phyloP scores from a whole-genome alignment of 352 stramenopile genomes.

The Pythium brachiatum region DNA sequence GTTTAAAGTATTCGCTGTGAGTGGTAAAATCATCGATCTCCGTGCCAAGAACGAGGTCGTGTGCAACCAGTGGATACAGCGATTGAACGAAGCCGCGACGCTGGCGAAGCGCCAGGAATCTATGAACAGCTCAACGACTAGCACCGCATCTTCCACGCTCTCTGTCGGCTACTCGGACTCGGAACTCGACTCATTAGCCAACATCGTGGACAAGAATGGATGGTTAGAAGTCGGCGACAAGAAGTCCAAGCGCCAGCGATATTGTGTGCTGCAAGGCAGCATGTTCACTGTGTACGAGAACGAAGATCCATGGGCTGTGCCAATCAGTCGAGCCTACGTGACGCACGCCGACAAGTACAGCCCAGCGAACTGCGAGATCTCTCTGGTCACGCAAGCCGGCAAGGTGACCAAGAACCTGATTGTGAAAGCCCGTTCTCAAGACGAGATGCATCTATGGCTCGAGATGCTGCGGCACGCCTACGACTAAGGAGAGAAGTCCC shows the following conservation, averaged over 20 bases:
- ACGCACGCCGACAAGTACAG: constrained; percentile 65
- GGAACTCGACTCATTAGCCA: constrained; percentile 63
- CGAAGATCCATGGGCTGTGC: constrained; percentile 77
- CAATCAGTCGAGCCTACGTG: constrained; percentile 73
- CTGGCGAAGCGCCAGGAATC: constrained; percentile 77
- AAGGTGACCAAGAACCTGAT: constrained; percentile 73
- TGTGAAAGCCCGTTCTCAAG: constrained; percentile 58
- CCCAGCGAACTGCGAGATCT: constrained; percentile 56
- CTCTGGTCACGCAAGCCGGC: constrained; percentile 56
- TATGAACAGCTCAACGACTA: constrained; percentile 68
- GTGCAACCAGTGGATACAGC: constrained; percentile 73
- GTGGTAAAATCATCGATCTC: constrained; percentile 81
- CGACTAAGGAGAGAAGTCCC: constrained; percentile 33
- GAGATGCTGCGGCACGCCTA: constrained; percentile 54
- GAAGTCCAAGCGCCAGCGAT: constrained; percentile 69
- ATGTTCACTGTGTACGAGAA: constrained; percentile 86
- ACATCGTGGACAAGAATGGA: constrained; percentile 77
- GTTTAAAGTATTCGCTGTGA: constrained; percentile 82
- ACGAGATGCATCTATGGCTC: constrained; percentile 79
- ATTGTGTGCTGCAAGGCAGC: constrained; percentile 73
- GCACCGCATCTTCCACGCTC: constrained; percentile 63
- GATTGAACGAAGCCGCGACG: constrained; percentile 60
- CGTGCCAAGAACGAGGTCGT: constrained; percentile 75
- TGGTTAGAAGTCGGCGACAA: constrained; percentile 78
- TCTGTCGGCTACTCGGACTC: constrained; percentile 68